phyloP scores from a whole-genome alignment of 441 rosid genomes.

The Populus hybrid region DNA sequence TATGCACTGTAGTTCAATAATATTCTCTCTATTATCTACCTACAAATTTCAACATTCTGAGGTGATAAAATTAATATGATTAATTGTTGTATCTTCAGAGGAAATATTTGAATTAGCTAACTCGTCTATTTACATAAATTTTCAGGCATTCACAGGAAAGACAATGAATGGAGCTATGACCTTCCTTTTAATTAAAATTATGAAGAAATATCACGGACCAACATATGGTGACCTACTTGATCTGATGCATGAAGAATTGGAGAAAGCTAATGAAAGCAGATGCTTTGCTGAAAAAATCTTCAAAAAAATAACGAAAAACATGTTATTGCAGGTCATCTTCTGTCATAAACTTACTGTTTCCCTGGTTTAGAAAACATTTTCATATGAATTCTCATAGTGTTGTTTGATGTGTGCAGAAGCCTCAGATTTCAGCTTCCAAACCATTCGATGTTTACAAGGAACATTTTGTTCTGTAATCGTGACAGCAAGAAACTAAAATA shows the following conservation, averaged over 20 bases:
- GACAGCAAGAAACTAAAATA: neutral
- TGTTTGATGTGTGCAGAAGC: conserved; percentile 21
- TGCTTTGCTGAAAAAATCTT: conserved; percentile 24
- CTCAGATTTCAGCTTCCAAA: conserved; percentile 24
- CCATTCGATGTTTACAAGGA: conserved; percentile 14
- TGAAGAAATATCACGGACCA: conserved; percentile 15
- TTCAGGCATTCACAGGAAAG: too few relatives aligned
- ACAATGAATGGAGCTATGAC: too few relatives aligned
- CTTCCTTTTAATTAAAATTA: too few relatives aligned
- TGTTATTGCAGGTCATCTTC: conserved; percentile 18
- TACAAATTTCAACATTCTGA: too few relatives aligned
- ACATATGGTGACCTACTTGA: conserved; percentile 42
- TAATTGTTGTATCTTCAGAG: too few relatives aligned
- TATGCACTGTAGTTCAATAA: neutral
- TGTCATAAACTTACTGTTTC: too few relatives aligned
- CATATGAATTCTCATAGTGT: neutral
- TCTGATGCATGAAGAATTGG: conserved; percentile 28
- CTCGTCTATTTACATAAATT: too few relatives aligned
- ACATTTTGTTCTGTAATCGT: conserved; percentile 2
- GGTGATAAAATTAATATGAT: too few relatives aligned
- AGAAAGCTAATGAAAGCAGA: conserved; percentile 21
- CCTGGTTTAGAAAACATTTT: too few relatives aligned
- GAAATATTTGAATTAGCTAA: too few relatives aligned
- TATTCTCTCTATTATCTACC: neutral
- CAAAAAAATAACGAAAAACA: conserved; percentile 10